Evolutionary conservation across 2,329 filamentous ascomycete genomes (phyloP), one percentile per base, ranked within the genome.

Genomic region (Neonectria neomacrospora): DNA sequence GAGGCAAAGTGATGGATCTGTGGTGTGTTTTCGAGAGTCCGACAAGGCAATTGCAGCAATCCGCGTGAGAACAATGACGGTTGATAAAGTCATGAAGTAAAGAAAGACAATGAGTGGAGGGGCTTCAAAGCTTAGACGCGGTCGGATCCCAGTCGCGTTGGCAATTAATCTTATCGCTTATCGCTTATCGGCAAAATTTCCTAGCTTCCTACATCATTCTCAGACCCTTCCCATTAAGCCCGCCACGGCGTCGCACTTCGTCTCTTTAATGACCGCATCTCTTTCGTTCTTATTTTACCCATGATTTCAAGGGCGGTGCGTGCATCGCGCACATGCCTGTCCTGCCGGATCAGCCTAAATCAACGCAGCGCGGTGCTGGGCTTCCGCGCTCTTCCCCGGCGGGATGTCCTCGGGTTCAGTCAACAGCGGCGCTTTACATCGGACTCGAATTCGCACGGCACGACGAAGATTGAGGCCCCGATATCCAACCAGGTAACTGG

Each of bases 241-340:
- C 47, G 48, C 62, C 58, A 55, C 61, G 56, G 58, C 66, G 61
- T 53, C 58, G 58, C 58, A 65, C 47, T 45, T 39, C 28, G 30
- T 54, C 56, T 44, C 51, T 39, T 63, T 65, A 18, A 66, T 60
- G 61, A 58, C 48, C 18, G 44, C 52, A 52, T 16, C 20, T 47
- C 50, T 51, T 67, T 41, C 37, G 59, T 64, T 66, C 20, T 54
- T 57, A 44, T 28, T 44, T 42, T 57, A 53, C 70, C 71, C 63
- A 81, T 81, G 79, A 71, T 80, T 66, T 75, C 77, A 20, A 76
- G 75, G 66, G 74, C 74, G 61, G 69, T 63, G 9, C 67, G 72
- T 54, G 70, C 74, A 64, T 73, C 76, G 73, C 76, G 73, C 39
- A 70, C 79, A 34, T 79, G 77, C 64, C 68, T 74, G 50, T 70